phyloP scores from a whole-genome alignment of 768 basidiomycete species.

The Lentinula sp. region DNA sequence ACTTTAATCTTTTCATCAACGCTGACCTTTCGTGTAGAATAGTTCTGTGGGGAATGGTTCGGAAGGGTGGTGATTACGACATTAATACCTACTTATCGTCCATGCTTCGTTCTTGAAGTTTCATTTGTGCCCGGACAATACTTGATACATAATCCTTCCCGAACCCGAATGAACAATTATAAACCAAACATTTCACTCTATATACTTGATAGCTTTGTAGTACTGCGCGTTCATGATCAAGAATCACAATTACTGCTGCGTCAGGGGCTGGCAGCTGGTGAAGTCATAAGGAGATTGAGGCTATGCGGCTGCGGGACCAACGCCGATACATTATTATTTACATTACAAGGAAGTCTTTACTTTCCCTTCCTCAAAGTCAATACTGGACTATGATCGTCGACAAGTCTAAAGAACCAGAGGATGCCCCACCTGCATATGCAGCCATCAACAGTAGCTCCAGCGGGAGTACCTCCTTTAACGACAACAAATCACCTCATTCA shows the following conservation, averaged over 20 bases:
- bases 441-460: background rate
- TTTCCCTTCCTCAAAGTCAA: no score
- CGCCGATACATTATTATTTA: background rate
- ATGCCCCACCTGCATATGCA: slow-evolving; percentile 4
- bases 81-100: no score
- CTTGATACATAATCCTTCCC: no score
- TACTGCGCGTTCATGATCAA: no score
- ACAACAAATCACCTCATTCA: background rate
- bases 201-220: no score
- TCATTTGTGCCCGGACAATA: no score
- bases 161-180: no score
- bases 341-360: background rate
- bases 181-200: no score
- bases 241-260: no score
- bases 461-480: background rate
- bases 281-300: no score
- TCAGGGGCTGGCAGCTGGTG: no score
- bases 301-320: background rate
- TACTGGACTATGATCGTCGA: background rate
- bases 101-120: no score
- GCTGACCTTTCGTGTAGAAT: slow-evolving; percentile 7
- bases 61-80: slow-evolving; percentile 4
- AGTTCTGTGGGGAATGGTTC: slow-evolving; percentile 12
- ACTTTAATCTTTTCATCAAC: background rate
- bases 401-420: background rate